phyloP scores from a whole-genome alignment of 352 stramenopile species.

The Aphanomyces astaci region DNA sequence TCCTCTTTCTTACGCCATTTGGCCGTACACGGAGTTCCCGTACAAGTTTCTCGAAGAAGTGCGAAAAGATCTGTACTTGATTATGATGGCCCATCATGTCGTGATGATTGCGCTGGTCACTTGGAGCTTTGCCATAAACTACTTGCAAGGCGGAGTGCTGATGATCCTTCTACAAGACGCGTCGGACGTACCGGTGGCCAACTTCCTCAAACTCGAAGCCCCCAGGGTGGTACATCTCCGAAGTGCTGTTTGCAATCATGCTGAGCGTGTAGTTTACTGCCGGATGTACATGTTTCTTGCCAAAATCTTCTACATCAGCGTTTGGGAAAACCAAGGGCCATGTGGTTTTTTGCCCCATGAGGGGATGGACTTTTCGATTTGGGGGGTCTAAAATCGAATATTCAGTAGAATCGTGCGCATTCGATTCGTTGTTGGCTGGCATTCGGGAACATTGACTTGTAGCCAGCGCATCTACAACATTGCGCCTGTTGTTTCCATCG shows the following conservation, averaged over 20 bases:
- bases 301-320: constrained; percentile 66
- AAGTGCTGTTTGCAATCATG: constrained; percentile 57
- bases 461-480: no score
- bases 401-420: no score
- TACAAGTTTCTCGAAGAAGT: constrained; percentile 85
- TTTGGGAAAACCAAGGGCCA: constrained; percentile 64
- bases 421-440: no score
- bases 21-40: constrained; percentile 83
- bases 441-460: no score
- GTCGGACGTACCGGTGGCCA: constrained; percentile 83
- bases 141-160: constrained; percentile 71
- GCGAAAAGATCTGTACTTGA: constrained; percentile 80
- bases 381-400: no score
- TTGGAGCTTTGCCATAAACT: constrained; percentile 75
- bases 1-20: no score
- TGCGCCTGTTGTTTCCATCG: no score
- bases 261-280: constrained; percentile 73
- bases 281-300: constrained; percentile 77
- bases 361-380: no score
- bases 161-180: constrained; percentile 81
- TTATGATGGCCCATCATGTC: constrained; percentile 86
- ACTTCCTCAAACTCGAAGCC: constrained; percentile 83
- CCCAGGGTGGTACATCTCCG: constrained; percentile 53
- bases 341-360: no score
- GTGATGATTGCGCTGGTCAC: constrained; percentile 81